Conservation (phyloP, 2,329 filamentous ascomycete genomes). For the Exophiala phaeomuriformis region DNA sequence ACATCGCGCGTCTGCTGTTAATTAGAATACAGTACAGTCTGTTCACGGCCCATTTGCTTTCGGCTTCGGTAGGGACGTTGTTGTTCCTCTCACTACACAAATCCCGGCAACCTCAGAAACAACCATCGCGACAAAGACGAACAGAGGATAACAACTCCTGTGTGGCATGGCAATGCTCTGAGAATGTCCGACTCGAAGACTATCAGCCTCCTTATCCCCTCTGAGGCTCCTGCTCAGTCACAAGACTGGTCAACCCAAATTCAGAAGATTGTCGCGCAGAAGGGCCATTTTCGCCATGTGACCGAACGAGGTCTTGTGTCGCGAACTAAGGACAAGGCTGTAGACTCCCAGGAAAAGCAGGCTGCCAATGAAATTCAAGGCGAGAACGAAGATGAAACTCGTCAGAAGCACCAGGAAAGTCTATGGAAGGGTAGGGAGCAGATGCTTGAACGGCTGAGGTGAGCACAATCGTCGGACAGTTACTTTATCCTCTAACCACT, state of each 20-base stretch:
- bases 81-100: no score
- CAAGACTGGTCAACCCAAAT: slow-evolving; percentile 17
- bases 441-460: slow-evolving; percentile 40
- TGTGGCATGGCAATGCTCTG: background rate
- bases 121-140: no score
- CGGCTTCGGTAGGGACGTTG: no score
- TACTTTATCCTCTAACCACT: background rate
- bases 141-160: background rate
- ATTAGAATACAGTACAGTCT: no score
- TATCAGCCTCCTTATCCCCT: slow-evolving; percentile 19
- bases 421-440: slow-evolving; percentile 41
- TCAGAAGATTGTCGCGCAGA: slow-evolving; percentile 64
- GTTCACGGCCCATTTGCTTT: no score
- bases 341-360: slow-evolving; percentile 40
- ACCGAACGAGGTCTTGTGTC: slow-evolving; percentile 64
- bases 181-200: slow-evolving; percentile 15
- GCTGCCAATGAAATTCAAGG: slow-evolving; percentile 38
- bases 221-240: slow-evolving; percentile 1
- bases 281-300: slow-evolving; percentile 73
- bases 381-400: slow-evolving; percentile 30
- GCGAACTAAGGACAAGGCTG: slow-evolving; percentile 50
- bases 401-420: slow-evolving; percentile 36
- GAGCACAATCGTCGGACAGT: slow-evolving; percentile 22
- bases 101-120: no score
- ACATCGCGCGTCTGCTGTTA: no score